phyloP scores from a whole-genome alignment of 2,329 filamentous ascomycete genomes.

The Microdochium paspali region DNA sequence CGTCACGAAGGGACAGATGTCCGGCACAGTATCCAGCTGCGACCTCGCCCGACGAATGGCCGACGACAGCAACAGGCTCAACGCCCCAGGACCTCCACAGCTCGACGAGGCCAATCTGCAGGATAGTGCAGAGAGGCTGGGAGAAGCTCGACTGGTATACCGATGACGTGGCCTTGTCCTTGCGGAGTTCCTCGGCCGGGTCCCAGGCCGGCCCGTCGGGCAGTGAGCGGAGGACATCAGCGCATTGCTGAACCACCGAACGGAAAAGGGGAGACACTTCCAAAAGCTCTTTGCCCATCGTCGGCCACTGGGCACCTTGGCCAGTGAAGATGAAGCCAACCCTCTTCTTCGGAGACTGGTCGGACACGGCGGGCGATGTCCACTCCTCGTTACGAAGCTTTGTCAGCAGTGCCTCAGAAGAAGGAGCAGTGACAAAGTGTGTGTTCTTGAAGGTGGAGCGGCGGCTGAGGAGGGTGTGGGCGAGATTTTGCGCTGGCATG shows the following conservation, averaged over 20 bases:
- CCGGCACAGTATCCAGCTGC: slow-evolving; percentile 16
- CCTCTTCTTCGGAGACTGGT: too few species aligned
- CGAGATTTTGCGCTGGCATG: too few species aligned
- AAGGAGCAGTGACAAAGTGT: too few species aligned
- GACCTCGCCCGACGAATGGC: slow-evolving; percentile 34
- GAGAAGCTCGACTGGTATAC: slow-evolving; percentile 10
- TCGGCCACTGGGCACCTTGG: slow-evolving; percentile 20
- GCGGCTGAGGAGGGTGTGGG: too few species aligned
- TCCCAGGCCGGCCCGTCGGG: slow-evolving; percentile 4
- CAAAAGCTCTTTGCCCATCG: slow-evolving; percentile 12
- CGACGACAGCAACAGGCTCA: slow-evolving; percentile 22
- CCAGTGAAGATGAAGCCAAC: slow-evolving; percentile 19
- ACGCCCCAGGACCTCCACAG: slow-evolving; percentile 22
- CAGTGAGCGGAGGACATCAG: slow-evolving; percentile 5
- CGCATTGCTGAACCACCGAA: slow-evolving; percentile 7
- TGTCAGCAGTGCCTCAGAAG: too few species aligned
- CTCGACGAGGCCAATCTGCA: slow-evolving; percentile 31
- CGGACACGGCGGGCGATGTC: too few species aligned
- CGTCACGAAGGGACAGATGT: too few species aligned
- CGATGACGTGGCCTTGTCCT: slow-evolving; percentile 2
- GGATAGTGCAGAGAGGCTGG: slow-evolving; percentile 24
- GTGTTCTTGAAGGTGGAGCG: too few species aligned
- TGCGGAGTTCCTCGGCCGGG: slow-evolving; percentile 11
- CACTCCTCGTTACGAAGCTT: too few species aligned
- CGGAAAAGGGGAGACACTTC: slow-evolving; percentile 7